phyloP scores from a whole-genome alignment of 345 rosid species.

The Litchi chinensis region DNA sequence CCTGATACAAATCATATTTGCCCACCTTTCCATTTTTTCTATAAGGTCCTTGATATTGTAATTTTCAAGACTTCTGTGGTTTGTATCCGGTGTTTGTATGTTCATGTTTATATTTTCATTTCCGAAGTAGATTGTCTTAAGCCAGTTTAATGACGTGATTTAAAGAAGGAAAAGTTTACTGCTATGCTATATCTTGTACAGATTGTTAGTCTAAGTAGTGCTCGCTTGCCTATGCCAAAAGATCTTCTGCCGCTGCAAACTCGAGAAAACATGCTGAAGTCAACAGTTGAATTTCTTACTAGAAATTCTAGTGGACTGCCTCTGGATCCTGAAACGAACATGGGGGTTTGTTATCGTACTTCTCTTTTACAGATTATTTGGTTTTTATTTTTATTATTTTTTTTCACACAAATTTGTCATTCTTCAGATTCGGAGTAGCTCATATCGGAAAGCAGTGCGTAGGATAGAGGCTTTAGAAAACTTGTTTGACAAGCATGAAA shows the following conservation, averaged over 20 bases:
- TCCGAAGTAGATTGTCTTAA: not conserved
- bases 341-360: conserved; percentile 54
- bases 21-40: not conserved
- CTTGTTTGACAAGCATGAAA: conserved; percentile 84
- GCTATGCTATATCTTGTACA: conserved; percentile 39
- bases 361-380: conserved; percentile 4
- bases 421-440: conserved; percentile 71
- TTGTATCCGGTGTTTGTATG: not conserved
- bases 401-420: conserved; percentile 2
- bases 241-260: conserved; percentile 86
- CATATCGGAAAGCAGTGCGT: conserved; percentile 75
- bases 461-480: conserved; percentile 86
- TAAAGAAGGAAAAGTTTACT: conserved; percentile 17
- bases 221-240: conserved; percentile 69
- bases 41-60: not conserved
- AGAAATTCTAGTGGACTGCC: conserved; percentile 78
- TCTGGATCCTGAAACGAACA: conserved; percentile 83
- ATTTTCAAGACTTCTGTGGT: not conserved
- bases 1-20: not conserved
- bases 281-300: conserved; percentile 74
- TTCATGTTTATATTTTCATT: not conserved
- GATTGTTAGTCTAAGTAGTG: conserved; percentile 79
- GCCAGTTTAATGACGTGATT: not conserved
- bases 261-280: conserved; percentile 88
- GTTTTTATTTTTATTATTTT: not conserved